Percentiles rank a stretch among this genome's conserved stretches.
Evolutionary conservation across 495 filamentous ascomycete species (phyloP).

Genomic region (Daldinia bambusicola): DNA sequence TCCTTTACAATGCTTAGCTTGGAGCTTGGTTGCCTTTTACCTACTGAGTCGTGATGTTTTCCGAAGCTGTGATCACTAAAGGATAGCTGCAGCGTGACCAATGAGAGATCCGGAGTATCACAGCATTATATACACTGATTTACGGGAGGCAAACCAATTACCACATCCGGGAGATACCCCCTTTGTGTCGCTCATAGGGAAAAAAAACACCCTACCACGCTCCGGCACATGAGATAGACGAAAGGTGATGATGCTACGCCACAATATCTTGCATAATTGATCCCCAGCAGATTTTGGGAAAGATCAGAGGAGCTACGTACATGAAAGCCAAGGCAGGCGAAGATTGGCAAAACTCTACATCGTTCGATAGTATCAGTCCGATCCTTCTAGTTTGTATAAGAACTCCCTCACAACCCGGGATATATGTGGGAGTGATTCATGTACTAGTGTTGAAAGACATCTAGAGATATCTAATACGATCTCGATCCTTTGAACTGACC

Average conservation of each 20-base stretch:
- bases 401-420: conserved; percentile 19
- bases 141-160: conserved; percentile 34
- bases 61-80: conserved; percentile 8
- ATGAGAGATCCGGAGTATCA: conserved; percentile 27
- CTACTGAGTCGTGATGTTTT: conserved; percentile 30
- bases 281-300: conserved; percentile 24
- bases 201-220: background rate
- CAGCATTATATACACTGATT: conserved; percentile 2
- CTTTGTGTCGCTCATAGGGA: conserved; percentile 16
- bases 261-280: conserved; percentile 25
- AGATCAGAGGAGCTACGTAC: conserved; percentile 38
- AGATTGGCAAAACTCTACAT: conserved; percentile 25
- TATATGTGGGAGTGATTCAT: background rate
- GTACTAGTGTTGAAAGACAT: background rate
- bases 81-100: conserved; percentile 30
- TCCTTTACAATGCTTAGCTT: conserved; percentile 20
- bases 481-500: conserved; percentile 18
- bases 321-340: conserved; percentile 28
- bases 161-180: conserved; percentile 29
- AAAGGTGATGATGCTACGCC: conserved; percentile 26
- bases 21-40: conserved; percentile 24
- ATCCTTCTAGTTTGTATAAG: conserved; percentile 35
- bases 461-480: conserved; percentile 17
- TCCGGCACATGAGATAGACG: conserved; percentile 10
- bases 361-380: conserved; percentile 6